A percentile compares a stretch with the other conserved stretches of the same genome.
phyloP scores from a whole-genome alignment of 2,329 filamentous ascomycete species.

The Trichoderma koningii region DNA sequence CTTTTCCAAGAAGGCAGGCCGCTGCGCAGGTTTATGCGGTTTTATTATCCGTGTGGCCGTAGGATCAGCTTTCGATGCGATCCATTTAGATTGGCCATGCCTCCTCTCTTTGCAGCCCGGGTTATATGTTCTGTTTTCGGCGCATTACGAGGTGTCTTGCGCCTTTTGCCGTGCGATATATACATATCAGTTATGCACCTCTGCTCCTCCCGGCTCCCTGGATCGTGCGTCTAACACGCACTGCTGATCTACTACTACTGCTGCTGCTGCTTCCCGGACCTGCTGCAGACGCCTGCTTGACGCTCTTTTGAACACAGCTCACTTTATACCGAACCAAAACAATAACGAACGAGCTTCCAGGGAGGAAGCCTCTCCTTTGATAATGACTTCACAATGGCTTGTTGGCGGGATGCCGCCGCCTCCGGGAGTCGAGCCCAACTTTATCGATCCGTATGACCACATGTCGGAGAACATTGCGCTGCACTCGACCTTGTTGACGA shows the following conservation, averaged over 20 bases:
- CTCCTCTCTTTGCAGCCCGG: neutral
- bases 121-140: neutral
- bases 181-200: conserved; percentile 1
- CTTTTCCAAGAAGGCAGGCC: conserved; percentile 1
- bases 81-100: conserved; percentile 8
- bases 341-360: neutral
- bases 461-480: neutral
- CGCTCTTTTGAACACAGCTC: neutral
- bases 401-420: neutral
- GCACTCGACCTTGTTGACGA: neutral
- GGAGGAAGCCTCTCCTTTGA: neutral
- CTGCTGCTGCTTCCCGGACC: neutral
- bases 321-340: neutral
- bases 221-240: conserved; percentile 1
- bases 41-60: too few species aligned
- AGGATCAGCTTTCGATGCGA: neutral
- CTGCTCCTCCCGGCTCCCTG: neutral
- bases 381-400: neutral
- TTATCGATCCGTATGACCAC: conserved; percentile 1
- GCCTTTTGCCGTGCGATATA: neutral
- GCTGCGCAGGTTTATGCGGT: neutral
- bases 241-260: neutral
- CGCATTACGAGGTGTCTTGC: neutral
- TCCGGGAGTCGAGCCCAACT: neutral
- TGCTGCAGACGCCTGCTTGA: neutral